phyloP scores from a whole-genome alignment of 2,329 filamentous ascomycete species.

The Nothopassalora personata region DNA sequence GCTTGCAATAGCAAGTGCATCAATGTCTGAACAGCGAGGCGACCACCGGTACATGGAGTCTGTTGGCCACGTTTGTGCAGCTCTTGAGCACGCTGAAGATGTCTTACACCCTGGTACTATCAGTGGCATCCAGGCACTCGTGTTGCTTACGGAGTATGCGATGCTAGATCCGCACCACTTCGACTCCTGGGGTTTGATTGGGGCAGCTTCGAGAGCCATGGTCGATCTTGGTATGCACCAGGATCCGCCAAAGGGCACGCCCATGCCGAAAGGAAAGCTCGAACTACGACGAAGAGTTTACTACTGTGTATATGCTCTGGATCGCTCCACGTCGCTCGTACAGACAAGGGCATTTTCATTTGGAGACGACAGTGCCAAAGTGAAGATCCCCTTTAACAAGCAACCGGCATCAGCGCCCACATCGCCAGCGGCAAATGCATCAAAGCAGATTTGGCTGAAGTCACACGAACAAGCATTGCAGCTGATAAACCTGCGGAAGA shows the following conservation, averaged over 20 bases:
- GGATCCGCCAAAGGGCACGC: conserved; percentile 69
- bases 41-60: conserved; percentile 60
- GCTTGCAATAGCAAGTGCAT: conserved; percentile 72
- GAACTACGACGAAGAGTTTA: conserved; percentile 80
- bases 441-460: conserved; percentile 42
- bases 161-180: conserved; percentile 87
- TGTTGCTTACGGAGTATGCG: conserved; percentile 82
- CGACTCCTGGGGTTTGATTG: conserved; percentile 89
- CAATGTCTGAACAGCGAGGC: conserved; percentile 61
- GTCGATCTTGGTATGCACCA: conserved; percentile 91
- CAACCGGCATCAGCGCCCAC: conserved; percentile 20
- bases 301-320: conserved; percentile 83
- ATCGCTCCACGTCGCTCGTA: conserved; percentile 85
- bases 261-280: conserved; percentile 62
- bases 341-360: conserved; percentile 87
- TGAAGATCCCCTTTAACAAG: conserved; percentile 61
- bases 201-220: conserved; percentile 79
- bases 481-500: conserved; percentile 74
- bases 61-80: conserved; percentile 57
- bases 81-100: conserved; percentile 71
- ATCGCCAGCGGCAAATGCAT: conserved; percentile 24
- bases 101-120: conserved; percentile 82
- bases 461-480: conserved; percentile 66
- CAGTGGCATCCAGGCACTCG: conserved; percentile 77
- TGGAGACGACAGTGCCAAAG: conserved; percentile 79